Base-by-base conservation (phyloP, 495 filamentous ascomycete species). In the Penicillium mononematosum region DNA sequence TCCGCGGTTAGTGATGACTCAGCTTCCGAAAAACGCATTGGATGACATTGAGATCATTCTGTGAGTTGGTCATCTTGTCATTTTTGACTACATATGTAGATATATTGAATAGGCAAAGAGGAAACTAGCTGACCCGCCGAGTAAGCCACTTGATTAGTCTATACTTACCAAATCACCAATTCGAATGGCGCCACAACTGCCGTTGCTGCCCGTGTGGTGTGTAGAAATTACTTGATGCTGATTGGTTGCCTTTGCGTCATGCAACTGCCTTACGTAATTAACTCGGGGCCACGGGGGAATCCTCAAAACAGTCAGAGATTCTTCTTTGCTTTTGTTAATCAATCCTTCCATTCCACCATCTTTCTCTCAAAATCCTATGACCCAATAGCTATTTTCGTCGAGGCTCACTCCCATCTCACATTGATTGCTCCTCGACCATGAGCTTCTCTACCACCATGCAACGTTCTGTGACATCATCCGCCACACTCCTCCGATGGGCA, bases 401-500 rank as follows among this genome's bases (percentile, higher is more conserved):
- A 45, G 50, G 9, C 19, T 48, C 24, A 39, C 39, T 58, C 55
- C 31, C 14, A 52, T 48, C 50, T 58, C 49, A 48, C 12, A 60
- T 56, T 41, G n/a, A 67, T 60, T 57, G 56, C 56, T 36, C 41
- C 67, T 59, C 64, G 58, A 72, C 48, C 44, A 77, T 74, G 69
- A 75, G 68, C 59, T 63, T 73, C 59, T 70, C 59, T 67, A 67
- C 62, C 58, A 61, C 66, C 58, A 61, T 70, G 60, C 66, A 69
- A 34, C 68, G 60, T 22, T 62, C 75, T 45, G 75, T 83, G 75
- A 80, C 79, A 75, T 79, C 81, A 75, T 81, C 82, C 63, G 72
- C 84, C 59, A 73, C 75, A 45, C 58, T 85, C 52, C 73, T 84
- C 62, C 74, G 71, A 72, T 79, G 75, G 70, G 69, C 72, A 72